Percentiles rank a stretch among this genome's conserved stretches.
Conservation (phyloP, 306 rosid genomes). For the Vicia sativa region DNA sequence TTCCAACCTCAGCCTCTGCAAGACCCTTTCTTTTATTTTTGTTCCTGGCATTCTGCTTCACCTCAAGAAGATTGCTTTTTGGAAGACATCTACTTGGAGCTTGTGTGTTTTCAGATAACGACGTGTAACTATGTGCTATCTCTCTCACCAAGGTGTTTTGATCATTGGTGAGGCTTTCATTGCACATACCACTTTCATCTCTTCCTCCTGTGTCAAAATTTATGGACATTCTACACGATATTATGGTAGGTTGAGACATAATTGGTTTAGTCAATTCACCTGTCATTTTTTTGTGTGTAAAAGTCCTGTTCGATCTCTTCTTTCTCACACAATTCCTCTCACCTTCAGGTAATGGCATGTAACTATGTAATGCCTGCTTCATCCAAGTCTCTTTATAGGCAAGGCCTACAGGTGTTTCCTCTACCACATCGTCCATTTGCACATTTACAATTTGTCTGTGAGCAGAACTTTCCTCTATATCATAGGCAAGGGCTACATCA, state of each 20-base stretch:
- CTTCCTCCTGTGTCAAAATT: slow-evolving; percentile 44
- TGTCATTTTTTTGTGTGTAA: slow-evolving; percentile 40
- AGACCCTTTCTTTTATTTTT: slow-evolving; percentile 37
- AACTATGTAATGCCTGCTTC: slow-evolving; percentile 34
- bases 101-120: slow-evolving; percentile 38
- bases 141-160: slow-evolving; percentile 37
- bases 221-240: slow-evolving; percentile 54
- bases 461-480: slow-evolving; percentile 35
- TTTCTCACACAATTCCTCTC: slow-evolving; percentile 54
- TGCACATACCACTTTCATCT: slow-evolving; percentile 42
- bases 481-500: slow-evolving; percentile 31
- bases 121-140: slow-evolving; percentile 27
- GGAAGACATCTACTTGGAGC: slow-evolving; percentile 30
- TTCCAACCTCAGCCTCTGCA: slow-evolving; percentile 37
- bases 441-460: slow-evolving; percentile 32
- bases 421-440: slow-evolving; percentile 21
- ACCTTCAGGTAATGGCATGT: slow-evolving; percentile 33
- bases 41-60: slow-evolving; percentile 33
- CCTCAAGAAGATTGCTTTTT: slow-evolving; percentile 30
- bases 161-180: slow-evolving; percentile 36
- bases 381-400: slow-evolving; percentile 26
- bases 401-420: slow-evolving; percentile 34
- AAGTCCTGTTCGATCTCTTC: slow-evolving; percentile 41
- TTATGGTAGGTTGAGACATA: slow-evolving; percentile 36
- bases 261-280: slow-evolving; percentile 38